phyloP scores from a whole-genome alignment of 495 filamentous ascomycete species.

The Penicillium crystallinum region DNA sequence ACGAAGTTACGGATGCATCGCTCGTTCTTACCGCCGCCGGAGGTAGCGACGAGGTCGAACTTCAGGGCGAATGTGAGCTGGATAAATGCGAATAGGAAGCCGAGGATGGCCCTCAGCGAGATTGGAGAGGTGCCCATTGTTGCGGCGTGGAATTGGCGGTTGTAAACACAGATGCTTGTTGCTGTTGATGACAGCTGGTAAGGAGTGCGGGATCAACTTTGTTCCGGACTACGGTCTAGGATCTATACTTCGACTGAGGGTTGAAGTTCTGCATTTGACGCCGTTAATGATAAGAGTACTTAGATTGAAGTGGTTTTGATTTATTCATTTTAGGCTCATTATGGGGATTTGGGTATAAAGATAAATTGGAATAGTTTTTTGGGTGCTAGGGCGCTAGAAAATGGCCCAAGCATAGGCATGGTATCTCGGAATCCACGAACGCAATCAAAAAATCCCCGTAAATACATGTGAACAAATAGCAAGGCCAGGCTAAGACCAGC shows the following conservation, averaged over 20 bases:
- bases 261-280: not conserved
- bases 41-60: constrained; percentile 80
- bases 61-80: constrained; percentile 73
- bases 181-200: constrained; percentile 33
- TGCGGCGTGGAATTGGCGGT: constrained; percentile 21
- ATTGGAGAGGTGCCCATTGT: constrained; percentile 32
- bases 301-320: not conserved
- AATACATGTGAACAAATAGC: constrained; percentile 4
- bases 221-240: constrained; percentile 9
- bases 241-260: constrained; percentile 6
- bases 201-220: constrained; percentile 23
- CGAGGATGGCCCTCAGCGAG: constrained; percentile 33
- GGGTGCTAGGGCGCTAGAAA: constrained; percentile 14
- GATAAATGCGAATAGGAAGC: constrained; percentile 41
- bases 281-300: not conserved
- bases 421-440: constrained; percentile 27
- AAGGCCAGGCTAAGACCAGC: constrained; percentile 15
- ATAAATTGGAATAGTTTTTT: constrained; percentile 8
- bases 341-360: too few species aligned
- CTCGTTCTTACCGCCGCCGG: constrained; percentile 57
- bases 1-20: constrained; percentile 98
- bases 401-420: constrained; percentile 20
- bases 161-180: constrained; percentile 20
- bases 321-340: not conserved
- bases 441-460: constrained; percentile 10